phyloP scores from a whole-genome alignment of 257 asterid genomes.

The Linderniella brevidens region DNA sequence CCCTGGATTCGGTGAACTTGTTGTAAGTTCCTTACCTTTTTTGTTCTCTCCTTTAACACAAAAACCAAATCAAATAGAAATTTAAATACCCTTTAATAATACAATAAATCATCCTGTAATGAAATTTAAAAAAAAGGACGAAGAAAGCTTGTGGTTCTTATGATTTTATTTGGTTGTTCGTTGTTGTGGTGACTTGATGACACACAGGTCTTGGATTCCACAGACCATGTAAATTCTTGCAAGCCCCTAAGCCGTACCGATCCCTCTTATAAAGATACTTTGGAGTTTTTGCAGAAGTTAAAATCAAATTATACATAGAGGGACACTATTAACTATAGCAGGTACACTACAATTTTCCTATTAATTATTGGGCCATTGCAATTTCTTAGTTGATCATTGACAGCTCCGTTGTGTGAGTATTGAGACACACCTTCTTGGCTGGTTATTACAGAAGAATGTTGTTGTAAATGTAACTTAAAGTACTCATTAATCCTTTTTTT shows the following conservation, averaged over 20 bases:
- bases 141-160: neutral
- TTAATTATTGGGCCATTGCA: too few relatives aligned
- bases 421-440: too few relatives aligned
- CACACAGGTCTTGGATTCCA: slow-evolving; percentile 81
- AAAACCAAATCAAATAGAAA: too few relatives aligned
- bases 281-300: slow-evolving; percentile 64
- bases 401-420: too few relatives aligned
- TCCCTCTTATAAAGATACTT: slow-evolving; percentile 78
- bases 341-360: too few relatives aligned
- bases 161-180: too few relatives aligned
- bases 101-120: too few relatives aligned
- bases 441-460: too few relatives aligned
- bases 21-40: slow-evolving; percentile 35
- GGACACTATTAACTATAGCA: neutral
- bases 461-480: too few relatives aligned
- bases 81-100: too few relatives aligned
- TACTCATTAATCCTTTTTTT: too few relatives aligned
- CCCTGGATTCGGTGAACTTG: slow-evolving; percentile 95
- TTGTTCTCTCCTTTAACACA: neutral
- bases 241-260: slow-evolving; percentile 75
- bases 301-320: slow-evolving; percentile 30
- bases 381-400: neutral
- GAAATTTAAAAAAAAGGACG: too few relatives aligned
- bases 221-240: slow-evolving; percentile 94
- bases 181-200: neutral